phyloP scores from a whole-genome alignment of 768 basidiomycete genomes.

The Trametopsis cervina region DNA sequence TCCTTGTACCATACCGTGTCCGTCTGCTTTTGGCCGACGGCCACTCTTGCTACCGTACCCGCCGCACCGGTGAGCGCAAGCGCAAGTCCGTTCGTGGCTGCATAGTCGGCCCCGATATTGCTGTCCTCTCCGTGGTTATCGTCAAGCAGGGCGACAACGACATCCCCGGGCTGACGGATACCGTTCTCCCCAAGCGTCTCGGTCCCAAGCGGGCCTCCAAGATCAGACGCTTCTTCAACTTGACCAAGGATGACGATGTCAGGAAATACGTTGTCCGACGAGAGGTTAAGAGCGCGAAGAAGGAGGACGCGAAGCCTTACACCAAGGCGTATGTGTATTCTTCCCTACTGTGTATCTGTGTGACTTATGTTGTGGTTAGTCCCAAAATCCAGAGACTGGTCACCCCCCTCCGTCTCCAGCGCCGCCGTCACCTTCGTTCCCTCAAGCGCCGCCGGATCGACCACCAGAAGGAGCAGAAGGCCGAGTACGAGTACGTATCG shows the following conservation, averaged over 20 bases:
- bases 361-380: conserved; percentile 29
- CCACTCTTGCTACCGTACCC: conserved; percentile 95
- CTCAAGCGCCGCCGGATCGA: conserved; percentile 86
- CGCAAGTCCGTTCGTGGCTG: conserved; percentile 98
- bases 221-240: conserved; percentile 96
- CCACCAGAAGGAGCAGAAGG: conserved; percentile 91
- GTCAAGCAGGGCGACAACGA: conserved; percentile 94
- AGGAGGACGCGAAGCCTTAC: conserved; percentile 86
- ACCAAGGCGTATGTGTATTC: conserved; percentile 85
- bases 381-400: conserved; percentile 98
- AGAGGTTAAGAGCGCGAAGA: conserved; percentile 86
- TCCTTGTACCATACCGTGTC: conserved; percentile 91
- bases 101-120: conserved; percentile 96
- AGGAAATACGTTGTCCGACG: conserved; percentile 94
- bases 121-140: conserved; percentile 88
- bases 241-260: conserved; percentile 97
- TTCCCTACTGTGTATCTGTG: neutral
- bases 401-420: conserved; percentile 92
- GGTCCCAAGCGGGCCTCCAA: conserved; percentile 97
- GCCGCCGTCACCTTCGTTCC: conserved; percentile 85
- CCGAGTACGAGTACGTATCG: conserved; percentile 76
- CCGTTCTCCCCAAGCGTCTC: conserved; percentile 87
- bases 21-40: conserved; percentile 90
- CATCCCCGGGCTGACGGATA: conserved; percentile 88
- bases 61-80: conserved; percentile 93